Base-by-base conservation (phyloP, 2,329 filamentous ascomycete species). In the Pseudogymnoascus sp. region DNA sequence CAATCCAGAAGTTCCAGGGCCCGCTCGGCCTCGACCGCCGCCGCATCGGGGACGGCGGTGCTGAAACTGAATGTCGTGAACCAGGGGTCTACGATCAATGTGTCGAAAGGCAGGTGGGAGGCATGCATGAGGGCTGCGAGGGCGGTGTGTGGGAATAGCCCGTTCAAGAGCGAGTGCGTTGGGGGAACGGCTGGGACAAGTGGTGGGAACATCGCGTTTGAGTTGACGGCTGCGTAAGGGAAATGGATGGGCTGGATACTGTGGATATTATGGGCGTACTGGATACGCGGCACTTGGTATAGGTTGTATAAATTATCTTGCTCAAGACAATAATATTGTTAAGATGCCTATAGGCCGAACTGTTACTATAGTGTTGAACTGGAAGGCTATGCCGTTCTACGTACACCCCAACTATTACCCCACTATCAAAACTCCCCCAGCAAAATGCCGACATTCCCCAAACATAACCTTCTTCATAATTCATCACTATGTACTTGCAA, bases 101-200 rank as follows among this genome's bases (percentile, higher is more conserved):
- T 84, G 64, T 77, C 76, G 55, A 83, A 83, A 73, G 76, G 75
- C 18, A 73, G 77, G 23, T 83, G 82, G 81, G 79, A 83, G 71
- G 74, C 77, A 60, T 84, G 82, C 69, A 77, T 84, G 60, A 76
- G 79, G 41, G 82, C 82, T 14, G 82, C 81, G 1, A 59, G 63
- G 21, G 69, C 69, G 3, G 64, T 66, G 1, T 71, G 69, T 58
- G 65, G 65, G 3, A 64, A 65, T 38, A 62, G 64, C 5, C 62
- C 62, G 5, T 71, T 70, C 21, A 67, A 62, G 7, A 68, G 65
- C 59, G 68, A 66, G 25, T 71, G 69, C 41, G 63, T 70, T 60
- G 68, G 69, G 11, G 49, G 49, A 21, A 55, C 49, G 5, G 28
- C 49, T 18, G 69, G 69, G 23, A 68, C 69, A 14, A 65, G 61